Evolutionary conservation across 129 eudicot species (phyloP), one percentile per base, ranked within the genome.

Genomic region (Lactuca sativa): DNA sequence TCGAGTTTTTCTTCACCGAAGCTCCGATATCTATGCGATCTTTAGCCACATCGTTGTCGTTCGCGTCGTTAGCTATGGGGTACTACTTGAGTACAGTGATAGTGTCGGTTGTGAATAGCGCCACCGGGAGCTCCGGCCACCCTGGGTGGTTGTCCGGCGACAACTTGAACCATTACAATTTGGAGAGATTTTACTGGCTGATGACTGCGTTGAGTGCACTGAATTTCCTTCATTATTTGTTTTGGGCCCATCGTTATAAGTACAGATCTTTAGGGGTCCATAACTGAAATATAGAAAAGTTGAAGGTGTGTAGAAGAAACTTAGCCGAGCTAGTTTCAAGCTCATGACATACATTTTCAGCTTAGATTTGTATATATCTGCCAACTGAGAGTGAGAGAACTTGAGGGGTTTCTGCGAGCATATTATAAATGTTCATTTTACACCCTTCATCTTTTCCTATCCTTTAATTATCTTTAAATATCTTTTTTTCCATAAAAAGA

Each of bases 1-100:
- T 91, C 56, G 97, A 91, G 81, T 91, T 91, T 54, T 91, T 86
- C 87, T 91, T 91, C 86, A 86, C 96, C 0, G 97, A 91, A 67
- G 97, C 97, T 3, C 96, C 97, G 1, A 52, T 40, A 4, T 78
- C 82, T 40, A 91, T 88, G 97, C 81, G 92, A 73, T 91, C 96
- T 0, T 72, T 91, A 72, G 97, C 97, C 0, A 88, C 97, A 0
- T 80, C 97, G 2, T 74, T 91, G 2, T 83, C 97, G 0, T 91
- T 77, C 54, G 96, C 97, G 1, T 88, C 96, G 6, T 41, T 88
- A 59, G 97, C 97, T 0, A 67, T 91, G 81, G 97, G 97, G 58
- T 91, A 91, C 62, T 91, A 83, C 43, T 74, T 91, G 7, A 91
- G 97, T 80, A 56, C 96, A 2, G 85, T 82, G 9, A 86, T 91